Evolutionary conservation across 1,284 basidiomycete species (phyloP).

Genomic region (Fomes fomentarius): DNA sequence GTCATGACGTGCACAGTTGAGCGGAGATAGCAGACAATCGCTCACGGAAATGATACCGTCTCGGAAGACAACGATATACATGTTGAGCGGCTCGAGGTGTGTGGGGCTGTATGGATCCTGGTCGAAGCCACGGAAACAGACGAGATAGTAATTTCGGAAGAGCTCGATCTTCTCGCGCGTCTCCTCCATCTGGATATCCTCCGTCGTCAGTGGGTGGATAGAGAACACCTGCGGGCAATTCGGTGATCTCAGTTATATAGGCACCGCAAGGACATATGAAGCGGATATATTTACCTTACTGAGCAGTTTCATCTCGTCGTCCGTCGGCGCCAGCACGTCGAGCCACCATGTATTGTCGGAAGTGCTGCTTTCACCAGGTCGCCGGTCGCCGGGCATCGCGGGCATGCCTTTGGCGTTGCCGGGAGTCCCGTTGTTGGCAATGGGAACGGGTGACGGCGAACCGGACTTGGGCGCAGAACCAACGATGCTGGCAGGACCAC

Average conservation of each 20-base stretch:
- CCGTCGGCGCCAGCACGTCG: conserved; percentile 92
- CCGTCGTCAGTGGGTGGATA: conserved; percentile 97
- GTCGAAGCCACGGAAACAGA: conserved; percentile 99
- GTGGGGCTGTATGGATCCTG: conserved; percentile 98
- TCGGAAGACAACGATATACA: conserved; percentile 99
- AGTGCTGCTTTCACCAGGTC: conserved; percentile 19
- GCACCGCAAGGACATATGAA: not conserved
- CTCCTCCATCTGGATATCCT: conserved; percentile 99
- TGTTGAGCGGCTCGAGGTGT: conserved; percentile 97
- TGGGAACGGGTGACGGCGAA: conserved; percentile 14
- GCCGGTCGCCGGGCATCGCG: conserved; percentile 10
- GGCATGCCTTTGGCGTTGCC: conserved; percentile 26
- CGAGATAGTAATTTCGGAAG: conserved; percentile 98
- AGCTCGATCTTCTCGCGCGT: conserved; percentile 99
- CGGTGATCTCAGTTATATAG: not conserved
- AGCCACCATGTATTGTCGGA: conserved; percentile 88
- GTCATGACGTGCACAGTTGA: too few species aligned
- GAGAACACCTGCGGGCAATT: conserved; percentile 75
- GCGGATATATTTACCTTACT: conserved; percentile 66
- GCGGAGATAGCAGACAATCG: conserved; percentile 14
- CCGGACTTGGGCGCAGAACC: conserved; percentile 18
- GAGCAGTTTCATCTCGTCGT: conserved; percentile 97
- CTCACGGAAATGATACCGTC: conserved; percentile 94
- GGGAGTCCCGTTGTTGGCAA: conserved; percentile 6
- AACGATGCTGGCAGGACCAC: conserved; percentile 10